Evolutionary conservation across 352 stramenopile species (phyloP), one percentile per base, ranked within the genome.

Genomic region (Globisporangium radiosum): DNA sequence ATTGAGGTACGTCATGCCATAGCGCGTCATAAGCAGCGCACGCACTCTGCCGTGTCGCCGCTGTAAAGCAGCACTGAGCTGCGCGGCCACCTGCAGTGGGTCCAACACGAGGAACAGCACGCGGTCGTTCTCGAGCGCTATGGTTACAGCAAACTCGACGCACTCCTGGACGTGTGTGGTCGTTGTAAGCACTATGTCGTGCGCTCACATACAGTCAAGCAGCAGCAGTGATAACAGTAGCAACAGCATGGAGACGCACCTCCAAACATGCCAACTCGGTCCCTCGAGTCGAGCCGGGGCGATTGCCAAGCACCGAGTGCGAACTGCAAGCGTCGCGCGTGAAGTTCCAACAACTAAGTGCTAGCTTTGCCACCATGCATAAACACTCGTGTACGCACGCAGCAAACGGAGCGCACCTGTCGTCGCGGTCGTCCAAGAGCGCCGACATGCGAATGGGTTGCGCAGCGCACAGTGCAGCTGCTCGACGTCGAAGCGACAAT

Each of bases 401-500:
- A 44, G 14, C 36, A 54, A n/a, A 39, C 25, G 59, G 36, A 50
- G 19, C 39, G n/a, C n/a, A 53, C 47, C 25, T 53, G 25, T 14
- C 14, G 55, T 64, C 65, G 37, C 63, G 36, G 47, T 38, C n/a
- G 54, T 45, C 43, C 19, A 64, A 9, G 37, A 75, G 47, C 57
- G 59, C 56, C 15, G 73, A 65, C 65, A 87, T 78, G 42, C 52
- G 37, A 17, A 67, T 37, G 36, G 71, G 54, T 17, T 64, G 58
- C 13, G 78, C 76, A 8, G 68, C 73, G 33, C 69, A 82, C 13
- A 58, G 58, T n/a, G 68, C 65, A 45, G 76, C 78, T 33, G 66
- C 73, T 37, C 61, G 54, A n/a, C 64, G 60, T 6, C 78, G 60
- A 43, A 72, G 37, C 9, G 56, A 37, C 1, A 59, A 40, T 15